phyloP scores from a whole-genome alignment of 169 alveolate species.

The Eimeria acervulina region DNA sequence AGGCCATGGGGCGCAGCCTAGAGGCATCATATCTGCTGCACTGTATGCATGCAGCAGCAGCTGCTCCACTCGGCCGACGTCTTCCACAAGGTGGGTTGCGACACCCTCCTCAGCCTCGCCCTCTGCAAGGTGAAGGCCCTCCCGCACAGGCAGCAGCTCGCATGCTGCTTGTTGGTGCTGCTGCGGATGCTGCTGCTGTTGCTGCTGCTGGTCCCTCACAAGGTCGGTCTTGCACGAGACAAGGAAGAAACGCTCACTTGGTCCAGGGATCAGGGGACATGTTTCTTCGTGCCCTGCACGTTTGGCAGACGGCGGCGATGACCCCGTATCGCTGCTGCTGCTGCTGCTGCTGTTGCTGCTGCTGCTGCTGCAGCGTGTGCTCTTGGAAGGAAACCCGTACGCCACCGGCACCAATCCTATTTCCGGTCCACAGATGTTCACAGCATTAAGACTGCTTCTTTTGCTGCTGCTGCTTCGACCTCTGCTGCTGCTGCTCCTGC shows the following conservation, averaged over 20 bases:
- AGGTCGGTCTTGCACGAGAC: conserved; percentile 57
- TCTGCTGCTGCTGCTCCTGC: background rate
- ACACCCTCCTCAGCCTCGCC: background rate
- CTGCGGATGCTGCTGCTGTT: background rate
- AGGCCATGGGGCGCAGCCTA: background rate
- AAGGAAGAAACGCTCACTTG: conserved; percentile 37
- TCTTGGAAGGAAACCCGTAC: conserved; percentile 7
- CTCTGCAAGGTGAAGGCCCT: background rate
- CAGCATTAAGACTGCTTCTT: background rate
- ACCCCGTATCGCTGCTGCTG: conserved; percentile 15
- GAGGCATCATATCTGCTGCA: conserved; percentile 27
- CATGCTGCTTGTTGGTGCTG: background rate
- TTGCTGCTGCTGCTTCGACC: too few relatives aligned
- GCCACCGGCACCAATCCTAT: conserved; percentile 49
- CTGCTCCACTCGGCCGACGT: conserved; percentile 9
- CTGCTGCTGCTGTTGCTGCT: conserved; percentile 30
- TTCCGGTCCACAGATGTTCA: conserved; percentile 31
- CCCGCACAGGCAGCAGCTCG: conserved; percentile 43
- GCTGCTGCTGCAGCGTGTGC: conserved; percentile 6
- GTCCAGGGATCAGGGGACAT: conserved; percentile 16
- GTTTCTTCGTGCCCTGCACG: conserved; percentile 35
- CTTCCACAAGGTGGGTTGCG: conserved; percentile 9
- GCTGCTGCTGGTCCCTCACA: background rate
- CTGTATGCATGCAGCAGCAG: conserved; percentile 56
- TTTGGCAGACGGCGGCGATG: background rate